Evolutionary conservation across 2,329 filamentous ascomycete genomes (phyloP).

Genomic region (Bimuria novae-zelandiae): DNA sequence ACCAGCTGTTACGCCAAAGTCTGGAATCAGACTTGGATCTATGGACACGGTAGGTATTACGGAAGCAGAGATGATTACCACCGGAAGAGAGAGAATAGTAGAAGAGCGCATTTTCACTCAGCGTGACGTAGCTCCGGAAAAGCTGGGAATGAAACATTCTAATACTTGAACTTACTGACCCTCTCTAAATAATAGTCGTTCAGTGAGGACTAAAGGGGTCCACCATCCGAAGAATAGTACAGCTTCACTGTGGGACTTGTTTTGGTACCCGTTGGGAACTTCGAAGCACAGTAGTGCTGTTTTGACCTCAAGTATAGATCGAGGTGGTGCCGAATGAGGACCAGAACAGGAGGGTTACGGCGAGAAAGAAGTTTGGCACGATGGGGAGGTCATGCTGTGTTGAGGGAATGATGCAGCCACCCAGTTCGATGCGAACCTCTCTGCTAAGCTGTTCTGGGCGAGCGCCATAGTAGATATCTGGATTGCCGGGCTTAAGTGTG

Average conservation of each 20-base stretch:
- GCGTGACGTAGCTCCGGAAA: conserved; percentile 6
- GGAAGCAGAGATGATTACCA: conserved; percentile 5
- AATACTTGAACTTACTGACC: conserved; percentile 10
- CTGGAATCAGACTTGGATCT: conserved; percentile 14
- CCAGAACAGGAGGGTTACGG: too few relatives aligned
- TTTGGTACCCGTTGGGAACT: too few relatives aligned
- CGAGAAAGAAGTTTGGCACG: too few relatives aligned
- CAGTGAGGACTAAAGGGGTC: conserved; percentile 10
- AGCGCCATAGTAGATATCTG: too few relatives aligned
- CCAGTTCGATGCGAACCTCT: too few relatives aligned
- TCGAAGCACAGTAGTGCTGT: too few relatives aligned
- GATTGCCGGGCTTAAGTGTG: too few relatives aligned
- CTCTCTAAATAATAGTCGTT: conserved; percentile 7
- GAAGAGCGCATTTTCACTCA: conserved; percentile 12
- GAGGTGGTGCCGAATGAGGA: too few relatives aligned
- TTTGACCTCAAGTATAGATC: too few relatives aligned
- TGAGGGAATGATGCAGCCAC: too few relatives aligned
- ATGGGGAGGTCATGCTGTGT: too few relatives aligned
- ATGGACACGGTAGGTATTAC: conserved; percentile 11
- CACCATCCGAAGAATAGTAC: conserved; percentile 4
- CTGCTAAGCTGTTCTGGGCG: too few relatives aligned
- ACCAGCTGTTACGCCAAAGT: conserved; percentile 15
- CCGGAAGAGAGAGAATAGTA: conserved; percentile 9
- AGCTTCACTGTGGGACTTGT: neutral
- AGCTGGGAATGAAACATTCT: conserved; percentile 6